A percentile compares a stretch with the other conserved stretches of the same genome.
Conservation (phyloP, 1,284 basidiomycete genomes). For the Irpex sp. region DNA sequence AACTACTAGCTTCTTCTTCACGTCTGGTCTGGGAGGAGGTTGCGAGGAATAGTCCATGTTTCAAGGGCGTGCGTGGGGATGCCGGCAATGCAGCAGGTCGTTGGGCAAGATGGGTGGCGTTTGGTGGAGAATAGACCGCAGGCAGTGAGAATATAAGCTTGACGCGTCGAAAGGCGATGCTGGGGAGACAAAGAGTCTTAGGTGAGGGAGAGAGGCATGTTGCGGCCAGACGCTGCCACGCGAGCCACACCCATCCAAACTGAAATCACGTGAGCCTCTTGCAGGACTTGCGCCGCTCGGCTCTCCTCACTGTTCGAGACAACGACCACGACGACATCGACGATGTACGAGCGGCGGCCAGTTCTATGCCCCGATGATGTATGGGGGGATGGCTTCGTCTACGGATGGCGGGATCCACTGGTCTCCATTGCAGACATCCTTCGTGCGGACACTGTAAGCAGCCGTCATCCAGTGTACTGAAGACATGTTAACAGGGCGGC, state of each 20-base stretch:
- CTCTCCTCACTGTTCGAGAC: background rate
- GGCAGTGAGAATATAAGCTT: too few relatives aligned
- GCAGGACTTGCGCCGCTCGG: background rate
- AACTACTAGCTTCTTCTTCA: constrained; percentile 88
- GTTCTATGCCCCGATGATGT: constrained; percentile 21
- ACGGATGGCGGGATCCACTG: constrained; percentile 23
- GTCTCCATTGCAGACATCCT: constrained; percentile 21
- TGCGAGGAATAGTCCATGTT: constrained; percentile 16
- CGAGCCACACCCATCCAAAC: constrained; percentile 5
- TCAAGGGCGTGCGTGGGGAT: background rate
- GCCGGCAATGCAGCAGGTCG: background rate
- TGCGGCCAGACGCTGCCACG: constrained; percentile 7
- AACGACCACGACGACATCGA: background rate
- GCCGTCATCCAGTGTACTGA: too few relatives aligned
- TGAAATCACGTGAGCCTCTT: constrained; percentile 9
- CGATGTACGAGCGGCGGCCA: background rate
- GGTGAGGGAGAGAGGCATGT: background rate
- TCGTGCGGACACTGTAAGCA: constrained; percentile 12
- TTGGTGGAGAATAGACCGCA: background rate
- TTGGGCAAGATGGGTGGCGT: background rate
- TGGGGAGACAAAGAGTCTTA: constrained; percentile 1
- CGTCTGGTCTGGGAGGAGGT: constrained; percentile 61
- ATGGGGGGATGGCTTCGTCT: constrained; percentile 15
- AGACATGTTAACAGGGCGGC: background rate
- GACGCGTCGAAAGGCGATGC: constrained; percentile 4